These are phyloP conservation scores for Nematodospora anomalae DNA, from an alignment of 1,139 yeast genomes.

Conservation along the genomic window DNA sequence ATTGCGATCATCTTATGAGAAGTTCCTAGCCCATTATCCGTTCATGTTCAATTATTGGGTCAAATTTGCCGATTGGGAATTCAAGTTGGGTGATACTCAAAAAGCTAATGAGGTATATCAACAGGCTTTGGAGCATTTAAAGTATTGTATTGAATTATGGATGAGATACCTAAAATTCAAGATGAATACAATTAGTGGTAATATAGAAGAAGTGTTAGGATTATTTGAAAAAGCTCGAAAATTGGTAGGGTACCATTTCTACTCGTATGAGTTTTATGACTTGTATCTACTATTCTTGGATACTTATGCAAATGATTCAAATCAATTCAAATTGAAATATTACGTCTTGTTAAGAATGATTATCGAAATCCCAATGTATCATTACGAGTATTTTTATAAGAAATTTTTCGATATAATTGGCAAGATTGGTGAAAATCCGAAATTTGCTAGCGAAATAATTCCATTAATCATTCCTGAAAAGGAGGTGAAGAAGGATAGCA, in stretches of 20 bases:
- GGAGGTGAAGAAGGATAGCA: slow-evolving; percentile 19
- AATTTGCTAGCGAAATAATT: slow-evolving; percentile 19
- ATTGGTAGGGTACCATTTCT: slow-evolving; percentile 70
- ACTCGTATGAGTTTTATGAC: slow-evolving; percentile 75
- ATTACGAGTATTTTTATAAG: slow-evolving; percentile 58
- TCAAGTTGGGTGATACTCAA: slow-evolving; percentile 54
- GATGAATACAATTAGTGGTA: slow-evolving; percentile 40
- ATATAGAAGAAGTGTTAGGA: slow-evolving; percentile 31
- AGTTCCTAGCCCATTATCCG: slow-evolving; percentile 65
- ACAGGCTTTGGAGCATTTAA: slow-evolving; percentile 52
- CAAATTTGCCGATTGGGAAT: slow-evolving; percentile 68
- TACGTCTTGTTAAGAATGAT: slow-evolving; percentile 56
- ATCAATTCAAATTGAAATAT: slow-evolving; percentile 33
- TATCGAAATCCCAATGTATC: slow-evolving; percentile 74
- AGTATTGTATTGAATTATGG: slow-evolving; percentile 74
- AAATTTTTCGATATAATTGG: slow-evolving; percentile 44
- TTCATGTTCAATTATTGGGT: slow-evolving; percentile 77
- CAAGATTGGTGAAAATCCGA: slow-evolving; percentile 26
- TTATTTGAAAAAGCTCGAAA: slow-evolving; percentile 63
- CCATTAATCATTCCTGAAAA: slow-evolving; percentile 22
- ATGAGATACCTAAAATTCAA: slow-evolving; percentile 58
- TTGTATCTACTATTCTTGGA: slow-evolving; percentile 58
- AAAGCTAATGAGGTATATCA: slow-evolving; percentile 52
- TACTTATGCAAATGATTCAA: slow-evolving; percentile 35
- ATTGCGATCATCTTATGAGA: slow-evolving; percentile 53